Base-by-base conservation (phyloP, 1,139 yeast genomes). In the Yamadazyma atlantica region DNA sequence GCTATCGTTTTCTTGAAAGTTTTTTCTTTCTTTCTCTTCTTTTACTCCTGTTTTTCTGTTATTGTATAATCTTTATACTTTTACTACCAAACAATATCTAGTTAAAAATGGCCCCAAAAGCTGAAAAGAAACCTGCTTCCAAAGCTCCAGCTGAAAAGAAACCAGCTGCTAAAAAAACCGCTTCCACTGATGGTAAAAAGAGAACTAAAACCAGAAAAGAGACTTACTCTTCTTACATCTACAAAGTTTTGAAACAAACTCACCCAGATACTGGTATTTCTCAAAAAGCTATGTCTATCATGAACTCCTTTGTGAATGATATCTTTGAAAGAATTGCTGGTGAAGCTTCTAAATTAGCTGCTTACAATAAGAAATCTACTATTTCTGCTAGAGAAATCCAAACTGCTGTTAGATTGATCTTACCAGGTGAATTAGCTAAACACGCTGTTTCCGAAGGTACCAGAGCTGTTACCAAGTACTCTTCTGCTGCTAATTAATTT, bases 261-360 rank as follows among this genome's bases (percentile, higher is more conserved):
- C 97, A 94, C 75, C 96, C 98, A 72, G 97, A 92, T 72, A 92
- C 98, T 50, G 98, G 98, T 88, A 92, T 92, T 66, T 92, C 98
- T 54, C 96, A 90, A 75, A 88, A 89, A 74, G 97, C 98, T 57
- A 92, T 92, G 97, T 89, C 97, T 44, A 92, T 92, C 70, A 85
- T 92, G 94, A 92, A 92, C 86, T 92, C 97, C 38, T 92, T 92
- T 60, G 98, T 92, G 58, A 90, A 90, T 75, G 97, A 90, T 73
- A 86, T 86, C 64, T 86, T 86, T 58, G 95, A 86, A 75, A 85
- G 95, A 81, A 84, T 84, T 61, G 98, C 98, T 58, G 75, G 94
- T 58, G 98, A 92, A 76, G 97, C 98, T 59, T 92, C 98, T 56
- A 92, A 92, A 78, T 85, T 92, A 66, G 98, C 98, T 75, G 96